These are phyloP conservation scores for Penicillium pancosmium DNA, from an alignment of 495 filamentous ascomycete species.

Conservation along the genomic window DNA sequence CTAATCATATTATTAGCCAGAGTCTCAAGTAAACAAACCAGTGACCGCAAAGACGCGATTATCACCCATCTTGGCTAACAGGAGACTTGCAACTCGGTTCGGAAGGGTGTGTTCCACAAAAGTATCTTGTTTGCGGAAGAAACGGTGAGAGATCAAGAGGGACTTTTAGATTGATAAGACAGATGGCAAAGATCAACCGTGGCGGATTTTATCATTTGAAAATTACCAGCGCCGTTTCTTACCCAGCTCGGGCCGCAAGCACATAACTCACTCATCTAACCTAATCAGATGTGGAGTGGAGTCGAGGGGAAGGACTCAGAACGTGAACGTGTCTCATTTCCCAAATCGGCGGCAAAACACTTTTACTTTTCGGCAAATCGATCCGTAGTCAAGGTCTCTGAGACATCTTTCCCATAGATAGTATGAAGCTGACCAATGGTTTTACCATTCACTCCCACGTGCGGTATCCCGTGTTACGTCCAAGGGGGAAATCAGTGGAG, in stretches of 20 bases:
- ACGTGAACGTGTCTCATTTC: neutral
- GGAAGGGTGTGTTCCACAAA: neutral
- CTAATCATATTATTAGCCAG: neutral
- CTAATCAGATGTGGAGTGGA: neutral
- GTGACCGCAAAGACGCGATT: constrained; percentile 29
- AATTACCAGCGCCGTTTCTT: neutral
- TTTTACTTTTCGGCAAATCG: neutral
- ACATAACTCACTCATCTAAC: neutral
- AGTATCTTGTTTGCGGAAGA: neutral
- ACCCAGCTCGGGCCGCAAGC: neutral
- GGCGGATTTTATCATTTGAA: neutral
- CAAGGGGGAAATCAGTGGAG: neutral
- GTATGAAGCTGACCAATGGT: neutral
- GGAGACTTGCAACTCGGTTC: neutral
- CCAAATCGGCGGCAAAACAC: neutral
- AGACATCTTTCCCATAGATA: neutral
- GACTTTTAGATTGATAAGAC: neutral
- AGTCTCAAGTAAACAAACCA: constrained; percentile 8
- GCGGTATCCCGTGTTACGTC: neutral
- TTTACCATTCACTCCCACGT: neutral
- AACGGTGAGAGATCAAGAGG: neutral
- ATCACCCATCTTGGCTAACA: constrained; percentile 10
- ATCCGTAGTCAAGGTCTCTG: neutral
- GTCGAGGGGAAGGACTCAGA: neutral
- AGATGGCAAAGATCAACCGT: neutral